phyloP scores from a whole-genome alignment of 208 protist genomes.

The Herpetomonas muscarum region DNA sequence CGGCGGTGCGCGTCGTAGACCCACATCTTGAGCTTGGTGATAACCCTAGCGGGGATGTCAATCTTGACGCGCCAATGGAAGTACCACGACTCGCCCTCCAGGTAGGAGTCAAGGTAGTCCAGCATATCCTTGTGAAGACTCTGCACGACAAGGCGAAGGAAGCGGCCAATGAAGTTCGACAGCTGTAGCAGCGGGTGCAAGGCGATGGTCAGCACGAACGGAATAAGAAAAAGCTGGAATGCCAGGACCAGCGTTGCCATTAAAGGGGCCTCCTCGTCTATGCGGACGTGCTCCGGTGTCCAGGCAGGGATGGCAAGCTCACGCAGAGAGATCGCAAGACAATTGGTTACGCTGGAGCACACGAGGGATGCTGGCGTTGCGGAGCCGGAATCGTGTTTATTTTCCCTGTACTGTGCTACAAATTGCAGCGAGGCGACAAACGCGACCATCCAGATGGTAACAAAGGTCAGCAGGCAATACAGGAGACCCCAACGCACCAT shows the following conservation, averaged over 20 bases:
- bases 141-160: constrained; percentile 66
- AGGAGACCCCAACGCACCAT: constrained; percentile 60
- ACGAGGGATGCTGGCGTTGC: constrained; percentile 11
- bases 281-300: constrained; percentile 42
- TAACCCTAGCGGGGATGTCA: constrained; percentile 32
- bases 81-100: constrained; percentile 70
- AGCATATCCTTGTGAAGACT: constrained; percentile 70
- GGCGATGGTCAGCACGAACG: constrained; percentile 44
- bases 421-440: constrained; percentile 67
- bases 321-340: constrained; percentile 48
- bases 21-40: constrained; percentile 46
- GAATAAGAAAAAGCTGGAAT: constrained; percentile 62
- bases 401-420: constrained; percentile 4
- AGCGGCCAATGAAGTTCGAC: constrained; percentile 71
- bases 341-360: constrained; percentile 30
- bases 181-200: constrained; percentile 65
- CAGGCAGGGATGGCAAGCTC: constrained; percentile 62
- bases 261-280: constrained; percentile 31
- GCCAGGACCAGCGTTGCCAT: constrained; percentile 44
- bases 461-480: constrained; percentile 46
- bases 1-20: constrained; percentile 28
- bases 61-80: constrained; percentile 44
- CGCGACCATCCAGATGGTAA: constrained; percentile 68
- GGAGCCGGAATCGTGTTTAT: neutral
- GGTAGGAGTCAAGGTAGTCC: constrained; percentile 65